A percentile compares a stretch with the other conserved stretches of the same genome.
These are phyloP conservation scores for Cyclostephanos invisitatus DNA, from an alignment of 108 stramenopile species.

Conservation along the genomic window DNA sequence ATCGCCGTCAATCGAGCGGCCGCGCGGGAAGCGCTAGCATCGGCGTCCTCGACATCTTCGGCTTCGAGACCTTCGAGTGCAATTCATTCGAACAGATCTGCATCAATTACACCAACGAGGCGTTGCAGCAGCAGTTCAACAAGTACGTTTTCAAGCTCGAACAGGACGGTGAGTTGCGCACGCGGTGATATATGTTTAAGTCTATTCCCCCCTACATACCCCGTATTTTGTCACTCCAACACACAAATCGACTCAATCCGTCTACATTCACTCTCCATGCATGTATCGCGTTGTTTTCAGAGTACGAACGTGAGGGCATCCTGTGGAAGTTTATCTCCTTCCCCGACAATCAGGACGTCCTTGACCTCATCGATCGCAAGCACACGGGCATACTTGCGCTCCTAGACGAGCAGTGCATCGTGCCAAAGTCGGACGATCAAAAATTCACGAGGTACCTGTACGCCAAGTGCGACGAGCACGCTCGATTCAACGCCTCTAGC, in stretches of 20 bases:
- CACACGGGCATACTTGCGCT: constrained; percentile 90
- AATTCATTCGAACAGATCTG: constrained; percentile 96
- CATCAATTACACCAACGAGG: constrained; percentile 99
- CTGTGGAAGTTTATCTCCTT: constrained; percentile 92
- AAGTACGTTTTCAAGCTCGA: constrained; percentile 96
- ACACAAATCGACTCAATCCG: too few relatives aligned
- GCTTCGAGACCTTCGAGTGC: constrained; percentile 91
- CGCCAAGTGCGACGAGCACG: constrained; percentile 73
- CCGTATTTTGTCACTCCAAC: too few relatives aligned
- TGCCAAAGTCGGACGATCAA: constrained; percentile 89
- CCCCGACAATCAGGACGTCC: constrained; percentile 96
- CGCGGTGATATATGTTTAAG: too few relatives aligned
- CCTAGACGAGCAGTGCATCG: constrained; percentile 93
- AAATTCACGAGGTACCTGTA: constrained; percentile 91
- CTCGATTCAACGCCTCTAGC: constrained; percentile 70
- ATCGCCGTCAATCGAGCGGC: background rate
- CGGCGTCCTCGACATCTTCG: constrained; percentile 95
- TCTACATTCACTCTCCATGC: too few relatives aligned
- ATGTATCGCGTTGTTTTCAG: constrained; percentile 10
- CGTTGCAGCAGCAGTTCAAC: constrained; percentile 99
- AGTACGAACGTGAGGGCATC: constrained; percentile 95
- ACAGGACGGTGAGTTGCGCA: constrained; percentile 58
- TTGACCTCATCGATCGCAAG: constrained; percentile 94
- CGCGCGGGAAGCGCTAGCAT: background rate
- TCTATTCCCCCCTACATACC: too few relatives aligned